phyloP scores from a whole-genome alignment of 495 filamentous ascomycete genomes.

The Halenospora varia region DNA sequence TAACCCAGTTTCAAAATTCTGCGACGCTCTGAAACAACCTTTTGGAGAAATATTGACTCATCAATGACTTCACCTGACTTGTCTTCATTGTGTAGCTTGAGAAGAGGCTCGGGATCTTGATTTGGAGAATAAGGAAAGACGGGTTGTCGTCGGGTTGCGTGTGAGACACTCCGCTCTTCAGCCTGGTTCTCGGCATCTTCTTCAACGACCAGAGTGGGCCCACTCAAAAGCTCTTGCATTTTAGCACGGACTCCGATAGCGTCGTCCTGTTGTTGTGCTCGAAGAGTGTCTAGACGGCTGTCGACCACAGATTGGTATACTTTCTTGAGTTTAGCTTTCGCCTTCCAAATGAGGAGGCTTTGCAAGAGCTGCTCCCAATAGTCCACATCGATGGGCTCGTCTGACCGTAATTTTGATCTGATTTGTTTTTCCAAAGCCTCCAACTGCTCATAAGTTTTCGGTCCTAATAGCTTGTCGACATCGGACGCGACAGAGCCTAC shows the following conservation, averaged over 20 bases:
- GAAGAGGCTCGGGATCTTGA: conserved; percentile 67
- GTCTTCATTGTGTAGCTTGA: conserved; percentile 65
- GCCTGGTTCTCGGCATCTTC: conserved; percentile 27
- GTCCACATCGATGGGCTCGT: conserved; percentile 92
- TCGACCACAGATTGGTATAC: conserved; percentile 77
- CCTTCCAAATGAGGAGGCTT: conserved; percentile 85
- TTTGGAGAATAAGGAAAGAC: conserved; percentile 30
- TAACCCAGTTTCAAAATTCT: conserved; percentile 67
- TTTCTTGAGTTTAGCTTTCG: conserved; percentile 77
- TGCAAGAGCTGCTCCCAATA: conserved; percentile 94
- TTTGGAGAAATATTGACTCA: conserved; percentile 57
- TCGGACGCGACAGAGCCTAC: conserved; percentile 80
- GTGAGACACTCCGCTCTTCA: conserved; percentile 15
- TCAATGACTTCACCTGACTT: conserved; percentile 59
- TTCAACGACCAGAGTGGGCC: conserved; percentile 25
- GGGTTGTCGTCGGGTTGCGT: conserved; percentile 20
- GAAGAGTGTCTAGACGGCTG: conserved; percentile 63
- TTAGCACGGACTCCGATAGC: conserved; percentile 58
- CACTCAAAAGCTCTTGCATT: conserved; percentile 41
- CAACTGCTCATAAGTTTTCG: conserved; percentile 85
- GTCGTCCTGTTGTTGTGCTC: conserved; percentile 65
- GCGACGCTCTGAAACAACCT: conserved; percentile 56
- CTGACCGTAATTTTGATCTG: conserved; percentile 72
- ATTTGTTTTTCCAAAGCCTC: conserved; percentile 82
- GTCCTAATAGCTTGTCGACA: conserved; percentile 78